Evolutionary conservation across 176 grass and related monocot species (phyloP), one percentile per base, ranked within the genome.

Genomic region (Eragrostis curvula): DNA sequence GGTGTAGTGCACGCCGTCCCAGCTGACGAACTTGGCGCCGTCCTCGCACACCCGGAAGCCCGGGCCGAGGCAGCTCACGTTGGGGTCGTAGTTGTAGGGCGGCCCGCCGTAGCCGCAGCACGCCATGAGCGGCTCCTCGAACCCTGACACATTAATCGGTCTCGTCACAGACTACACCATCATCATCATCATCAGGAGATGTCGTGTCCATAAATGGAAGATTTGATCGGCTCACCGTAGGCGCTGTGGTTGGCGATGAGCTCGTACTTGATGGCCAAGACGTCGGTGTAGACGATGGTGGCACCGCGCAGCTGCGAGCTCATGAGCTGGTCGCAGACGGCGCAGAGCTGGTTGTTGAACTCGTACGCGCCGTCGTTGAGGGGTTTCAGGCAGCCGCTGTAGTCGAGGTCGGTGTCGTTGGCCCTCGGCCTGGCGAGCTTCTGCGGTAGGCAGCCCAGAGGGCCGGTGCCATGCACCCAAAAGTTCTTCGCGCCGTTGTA

Each of bases 1-100:
- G 61, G 95, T 88, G 30, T 94, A 94, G 78, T 98, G 95, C 73
- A 94, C 85, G 29, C 95, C 95, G 84, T 98, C 95, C 95, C 92
- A 98, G 72, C 86, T 94, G 58, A 98, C 68, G 70, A 87, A 92
- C 86, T 86, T 91, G 5, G 59, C 60, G 25, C 92, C 88, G 46
- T 89, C 83, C 18, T 83, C 80, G 71, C 90, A 94, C 36, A 89
- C 87, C 40, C 75, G 81, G 51, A 78, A 89, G 8, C 86, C 81
- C 1, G 85, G 58, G 41, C 25, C 52, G 7, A 90, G 87, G 84
- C 92, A 94, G 25, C 52, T 56, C 29, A 94, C 75, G 50, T 75
- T 83, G 21, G 8, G 66, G 66, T 91, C 62, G 86, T 84, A 91
- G 89, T 94, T 91, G 80, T 94, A 94, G 5, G 92, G 92, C 52